A percentile compares a stretch with the other conserved stretches of the same genome.
Evolutionary conservation across 1,284 basidiomycete species (phyloP).

Genomic region (Microbotryum lychnidis-dioicae): DNA sequence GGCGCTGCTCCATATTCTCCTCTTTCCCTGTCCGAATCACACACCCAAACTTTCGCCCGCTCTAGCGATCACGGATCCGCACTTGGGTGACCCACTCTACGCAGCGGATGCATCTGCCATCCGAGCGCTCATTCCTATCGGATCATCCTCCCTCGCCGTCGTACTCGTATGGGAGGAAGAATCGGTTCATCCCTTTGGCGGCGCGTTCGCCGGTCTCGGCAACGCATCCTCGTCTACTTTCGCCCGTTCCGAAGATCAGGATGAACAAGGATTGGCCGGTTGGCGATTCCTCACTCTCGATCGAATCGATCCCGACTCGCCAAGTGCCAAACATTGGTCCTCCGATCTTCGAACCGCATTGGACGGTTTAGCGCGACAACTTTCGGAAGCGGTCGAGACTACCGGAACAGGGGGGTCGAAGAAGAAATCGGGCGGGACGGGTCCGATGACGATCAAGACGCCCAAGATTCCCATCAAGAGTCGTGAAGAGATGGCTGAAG

Average conservation of each 20-base stretch:
- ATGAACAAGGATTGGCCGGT: slow-evolving; percentile 6
- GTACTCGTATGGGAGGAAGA: slow-evolving; percentile 13
- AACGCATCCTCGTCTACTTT: background rate
- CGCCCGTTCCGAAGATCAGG: background rate
- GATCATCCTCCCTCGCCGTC: slow-evolving; percentile 5
- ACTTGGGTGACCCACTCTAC: slow-evolving; percentile 6
- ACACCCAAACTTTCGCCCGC: background rate
- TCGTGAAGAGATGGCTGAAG: slow-evolving; percentile 9
- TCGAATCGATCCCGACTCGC: too few relatives aligned
- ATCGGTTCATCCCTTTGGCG: background rate
- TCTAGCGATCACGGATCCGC: slow-evolving; percentile 1
- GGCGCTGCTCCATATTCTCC: too few relatives aligned
- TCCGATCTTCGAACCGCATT: background rate
- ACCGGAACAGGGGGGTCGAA: background rate
- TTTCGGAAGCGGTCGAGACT: background rate
- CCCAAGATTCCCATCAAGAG: too few relatives aligned
- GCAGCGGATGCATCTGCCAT: background rate
- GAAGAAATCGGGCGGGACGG: background rate
- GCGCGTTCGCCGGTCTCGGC: background rate
- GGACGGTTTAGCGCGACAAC: background rate
- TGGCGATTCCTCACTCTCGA: slow-evolving; percentile 12
- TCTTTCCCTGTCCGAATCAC: too few relatives aligned
- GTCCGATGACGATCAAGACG: background rate
- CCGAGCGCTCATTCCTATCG: background rate
- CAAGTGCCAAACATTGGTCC: background rate